A percentile compares a stretch with the other conserved stretches of the same genome.
Evolutionary conservation across 2,329 filamentous ascomycete genomes (phyloP).

Genomic region (Aspergillus fumigatiaffinis): DNA sequence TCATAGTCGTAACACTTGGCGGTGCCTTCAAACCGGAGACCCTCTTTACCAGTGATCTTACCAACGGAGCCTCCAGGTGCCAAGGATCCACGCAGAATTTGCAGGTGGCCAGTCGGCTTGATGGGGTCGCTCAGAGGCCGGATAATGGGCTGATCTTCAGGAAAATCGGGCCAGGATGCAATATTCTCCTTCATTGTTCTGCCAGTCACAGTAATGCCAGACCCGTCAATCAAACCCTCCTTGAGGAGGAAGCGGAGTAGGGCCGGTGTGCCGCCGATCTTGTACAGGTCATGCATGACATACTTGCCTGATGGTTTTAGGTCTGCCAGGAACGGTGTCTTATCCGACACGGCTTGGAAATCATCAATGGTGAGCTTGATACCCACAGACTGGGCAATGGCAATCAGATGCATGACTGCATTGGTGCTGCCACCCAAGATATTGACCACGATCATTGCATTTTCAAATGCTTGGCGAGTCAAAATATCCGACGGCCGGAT

Average conservation of each 20-base stretch:
- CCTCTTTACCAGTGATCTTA: constrained; percentile 76
- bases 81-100: constrained; percentile 67
- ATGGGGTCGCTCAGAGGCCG: constrained; percentile 64
- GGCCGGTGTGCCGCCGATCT: constrained; percentile 55
- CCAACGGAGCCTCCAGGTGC: constrained; percentile 68
- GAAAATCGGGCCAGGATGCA: constrained; percentile 59
- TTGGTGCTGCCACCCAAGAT: constrained; percentile 83
- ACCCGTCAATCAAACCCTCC: constrained; percentile 56
- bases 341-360: constrained; percentile 77
- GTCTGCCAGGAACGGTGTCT: constrained; percentile 76
- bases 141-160: constrained; percentile 66
- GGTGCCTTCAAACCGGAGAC: constrained; percentile 62
- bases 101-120: constrained; percentile 67
- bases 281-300: constrained; percentile 56
- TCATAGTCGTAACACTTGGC: constrained; percentile 68
- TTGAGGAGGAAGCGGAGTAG: constrained; percentile 56
- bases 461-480: constrained; percentile 75
- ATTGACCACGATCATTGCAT: constrained; percentile 79
- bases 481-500: constrained; percentile 75
- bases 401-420: constrained; percentile 78
- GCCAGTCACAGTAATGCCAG: constrained; percentile 59
- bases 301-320: constrained; percentile 72
- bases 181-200: constrained; percentile 57
- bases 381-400: constrained; percentile 76
- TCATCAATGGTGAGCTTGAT: constrained; percentile 81